Percentiles rank a stretch among this genome's conserved stretches.
These are phyloP conservation scores for Daldinia loculata DNA, from an alignment of 495 filamentous ascomycete genomes.

Conservation along the genomic window DNA sequence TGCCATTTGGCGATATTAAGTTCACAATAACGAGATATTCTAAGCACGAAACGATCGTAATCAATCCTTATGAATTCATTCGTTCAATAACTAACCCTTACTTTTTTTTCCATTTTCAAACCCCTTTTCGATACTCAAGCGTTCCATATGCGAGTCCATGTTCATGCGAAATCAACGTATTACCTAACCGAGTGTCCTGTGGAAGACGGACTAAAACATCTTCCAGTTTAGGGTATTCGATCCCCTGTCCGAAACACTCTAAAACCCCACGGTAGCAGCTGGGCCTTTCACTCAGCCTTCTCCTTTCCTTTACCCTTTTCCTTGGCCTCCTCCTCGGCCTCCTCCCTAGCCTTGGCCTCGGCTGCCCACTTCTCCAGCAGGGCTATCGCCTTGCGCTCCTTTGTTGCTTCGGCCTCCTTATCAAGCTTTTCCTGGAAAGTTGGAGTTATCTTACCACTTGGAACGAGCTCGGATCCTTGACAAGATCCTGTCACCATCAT, in stretches of 20 bases:
- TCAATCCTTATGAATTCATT: neutral
- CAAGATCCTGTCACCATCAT: conserved; percentile 63
- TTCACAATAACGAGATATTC: neutral
- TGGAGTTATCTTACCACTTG: neutral
- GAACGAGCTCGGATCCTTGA: neutral
- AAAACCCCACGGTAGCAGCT: neutral
- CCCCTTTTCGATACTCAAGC: neutral
- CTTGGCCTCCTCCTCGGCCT: neutral
- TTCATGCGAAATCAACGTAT: neutral
- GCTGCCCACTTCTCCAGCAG: conserved; percentile 15
- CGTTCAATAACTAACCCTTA: neutral
- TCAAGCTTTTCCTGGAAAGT: neutral
- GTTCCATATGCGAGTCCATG: neutral
- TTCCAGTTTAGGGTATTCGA: neutral
- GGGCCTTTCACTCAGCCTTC: neutral
- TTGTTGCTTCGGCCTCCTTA: neutral
- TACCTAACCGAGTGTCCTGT: neutral
- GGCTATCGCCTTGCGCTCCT: neutral
- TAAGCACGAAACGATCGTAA: neutral
- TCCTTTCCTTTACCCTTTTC: conserved; percentile 4
- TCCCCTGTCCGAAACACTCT: neutral
- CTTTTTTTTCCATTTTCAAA: neutral
- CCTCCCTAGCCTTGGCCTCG: neutral
- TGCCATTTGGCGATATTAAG: conserved; percentile 76
- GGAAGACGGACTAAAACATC: neutral